phyloP scores from a whole-genome alignment of 768 basidiomycete genomes.

The Tulasnella sp. region DNA sequence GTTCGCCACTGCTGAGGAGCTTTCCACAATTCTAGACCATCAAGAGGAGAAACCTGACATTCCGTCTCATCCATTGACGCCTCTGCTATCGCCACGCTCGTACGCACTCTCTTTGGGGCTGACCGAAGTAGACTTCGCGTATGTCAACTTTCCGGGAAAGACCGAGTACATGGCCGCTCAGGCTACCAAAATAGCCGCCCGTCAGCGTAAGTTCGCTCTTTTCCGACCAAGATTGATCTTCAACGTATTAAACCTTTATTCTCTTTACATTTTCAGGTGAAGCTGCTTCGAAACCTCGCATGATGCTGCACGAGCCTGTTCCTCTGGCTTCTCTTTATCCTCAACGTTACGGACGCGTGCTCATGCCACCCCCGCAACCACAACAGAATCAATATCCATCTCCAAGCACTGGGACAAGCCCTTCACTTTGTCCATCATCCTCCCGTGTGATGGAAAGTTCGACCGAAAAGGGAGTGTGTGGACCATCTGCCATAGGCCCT shows the following conservation, averaged over 20 bases:
- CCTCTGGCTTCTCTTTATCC: background rate
- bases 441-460: too few relatives aligned
- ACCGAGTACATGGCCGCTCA: background rate
- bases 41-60: too few relatives aligned
- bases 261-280: background rate
- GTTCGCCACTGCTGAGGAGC: too few relatives aligned
- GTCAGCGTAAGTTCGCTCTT: background rate
- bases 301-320: background rate
- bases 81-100: background rate
- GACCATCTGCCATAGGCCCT: too few relatives aligned
- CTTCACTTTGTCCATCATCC: too few relatives aligned
- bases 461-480: too few relatives aligned
- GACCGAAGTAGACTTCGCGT: background rate
- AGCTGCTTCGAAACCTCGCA: background rate
- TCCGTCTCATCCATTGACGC: background rate
- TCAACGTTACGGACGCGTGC: background rate
- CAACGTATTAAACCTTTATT: background rate
- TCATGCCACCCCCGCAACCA: too few relatives aligned
- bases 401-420: too few relatives aligned
- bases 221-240: background rate
- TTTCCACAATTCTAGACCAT: too few relatives aligned
- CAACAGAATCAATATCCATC: too few relatives aligned
- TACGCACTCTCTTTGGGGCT: background rate
- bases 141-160: background rate
- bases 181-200: background rate